Evolutionary conservation across 306 rosid species (phyloP).

Genomic region (Comarum palustre): DNA sequence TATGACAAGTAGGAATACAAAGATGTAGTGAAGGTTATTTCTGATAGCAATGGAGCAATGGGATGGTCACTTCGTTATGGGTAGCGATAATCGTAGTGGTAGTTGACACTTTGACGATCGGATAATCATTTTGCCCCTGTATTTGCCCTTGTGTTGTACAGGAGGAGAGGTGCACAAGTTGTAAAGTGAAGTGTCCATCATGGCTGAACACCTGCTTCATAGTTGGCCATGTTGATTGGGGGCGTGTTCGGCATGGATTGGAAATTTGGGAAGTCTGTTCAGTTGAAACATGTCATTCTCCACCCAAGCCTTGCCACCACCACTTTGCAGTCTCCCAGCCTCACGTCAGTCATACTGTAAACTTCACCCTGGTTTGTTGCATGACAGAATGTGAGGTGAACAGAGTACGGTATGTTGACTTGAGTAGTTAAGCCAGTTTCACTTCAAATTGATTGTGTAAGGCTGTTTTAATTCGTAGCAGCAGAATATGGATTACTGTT

Average conservation of each 20-base stretch:
- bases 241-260: slow-evolving; percentile 56
- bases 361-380: slow-evolving; percentile 40
- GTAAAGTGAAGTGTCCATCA: slow-evolving; percentile 89
- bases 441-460: slow-evolving; percentile 28
- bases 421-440: slow-evolving; percentile 29
- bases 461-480: slow-evolving; percentile 32
- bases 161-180: slow-evolving; percentile 85
- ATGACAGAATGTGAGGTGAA: slow-evolving; percentile 48
- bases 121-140: slow-evolving; percentile 99
- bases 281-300: slow-evolving; percentile 37
- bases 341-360: slow-evolving; percentile 37
- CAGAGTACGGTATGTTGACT: slow-evolving; percentile 45
- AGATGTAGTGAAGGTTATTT: slow-evolving; percentile 57
- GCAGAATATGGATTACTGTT: slow-evolving; percentile 29
- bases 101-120: slow-evolving; percentile 92
- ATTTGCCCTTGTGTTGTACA: slow-evolving; percentile 99
- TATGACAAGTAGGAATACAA: slow-evolving; percentile 52
- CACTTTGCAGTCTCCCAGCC: slow-evolving; percentile 48
- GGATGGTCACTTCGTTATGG: slow-evolving; percentile 69
- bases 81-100: slow-evolving; percentile 89
- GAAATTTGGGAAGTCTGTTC: slow-evolving; percentile 45
- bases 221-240: slow-evolving; percentile 43
- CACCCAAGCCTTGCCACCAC: slow-evolving; percentile 40
- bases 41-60: slow-evolving; percentile 79
- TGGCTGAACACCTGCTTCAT: slow-evolving; percentile 71